Base-by-base conservation (phyloP, 805 yeast genomes). In the Yarrowia sp. region DNA sequence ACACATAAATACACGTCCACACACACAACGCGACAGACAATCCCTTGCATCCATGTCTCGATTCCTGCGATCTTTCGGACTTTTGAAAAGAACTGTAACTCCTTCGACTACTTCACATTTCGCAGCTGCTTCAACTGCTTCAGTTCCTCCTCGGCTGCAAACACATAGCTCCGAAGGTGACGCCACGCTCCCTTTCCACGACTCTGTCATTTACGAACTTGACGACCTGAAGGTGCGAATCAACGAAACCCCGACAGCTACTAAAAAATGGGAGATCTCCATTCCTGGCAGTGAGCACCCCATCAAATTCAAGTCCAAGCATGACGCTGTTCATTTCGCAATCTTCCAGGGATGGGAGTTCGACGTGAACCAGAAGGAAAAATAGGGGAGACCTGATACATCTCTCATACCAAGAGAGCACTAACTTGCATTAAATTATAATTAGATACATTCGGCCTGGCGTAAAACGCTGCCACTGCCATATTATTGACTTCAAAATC, bases 391-490 rank as follows among this genome's bases (percentile, higher is more conserved):
- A 46, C 12, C 50, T 19, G 13, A n/a, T 8, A 12, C 34, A 14
- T 9, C 34, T 24, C 6, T 3, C 12, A 24, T 12, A 36, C 13
- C 38, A 12, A 36, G 13, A 9, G 33, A 14, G 17, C 52, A 47
- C 40, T 33, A 33, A 33, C 40, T 50, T 17, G 24, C 55, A 33
- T 34, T 47, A 47, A 47, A 30, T 33, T 47, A 47, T 47, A 30
- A 15, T 20, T 9, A 30, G 20, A 47, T 24, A 7, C 12, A 12
- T 19, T 9, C 12, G 15, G 9, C 36, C 24, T 15, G 9, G 49
- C 17, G 13, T 9, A 20, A 49, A 15, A 14, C 19, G 80, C 76
- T 75, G 77, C 75, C 77, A 76, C 77, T 24, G 30, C 30, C 30
- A 24, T 24, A 24, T 24, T 24, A 4, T 2, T 24, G 30, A 24